These are phyloP conservation scores for Adansonia digitata DNA, from an alignment of 345 rosid genomes.

Conservation along the genomic window DNA sequence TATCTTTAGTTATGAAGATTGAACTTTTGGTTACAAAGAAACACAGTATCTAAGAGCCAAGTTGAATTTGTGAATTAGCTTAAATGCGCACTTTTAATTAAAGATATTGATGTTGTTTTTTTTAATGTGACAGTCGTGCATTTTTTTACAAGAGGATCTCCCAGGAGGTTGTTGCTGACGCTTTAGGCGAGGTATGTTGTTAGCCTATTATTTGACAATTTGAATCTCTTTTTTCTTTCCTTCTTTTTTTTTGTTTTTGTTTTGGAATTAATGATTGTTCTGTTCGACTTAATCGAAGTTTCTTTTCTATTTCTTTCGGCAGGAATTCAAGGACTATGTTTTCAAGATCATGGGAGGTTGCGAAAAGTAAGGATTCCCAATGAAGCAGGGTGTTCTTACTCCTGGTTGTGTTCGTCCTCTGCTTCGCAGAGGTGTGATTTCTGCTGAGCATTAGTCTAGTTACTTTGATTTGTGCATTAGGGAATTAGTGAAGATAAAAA, in stretches of 20 bases:
- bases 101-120: background rate
- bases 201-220: too few species aligned
- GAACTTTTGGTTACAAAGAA: background rate
- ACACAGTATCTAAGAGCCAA: background rate
- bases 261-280: too few species aligned
- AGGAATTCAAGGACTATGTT: slow-evolving; percentile 84
- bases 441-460: too few species aligned
- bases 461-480: too few species aligned
- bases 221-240: too few species aligned
- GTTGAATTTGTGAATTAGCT: background rate
- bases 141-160: slow-evolving; percentile 72
- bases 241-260: too few species aligned
- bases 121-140: slow-evolving; percentile 37
- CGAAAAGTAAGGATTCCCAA: slow-evolving; percentile 85
- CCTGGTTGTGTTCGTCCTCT: slow-evolving; percentile 80
- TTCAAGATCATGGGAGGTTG: slow-evolving; percentile 92
- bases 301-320: too few species aligned
- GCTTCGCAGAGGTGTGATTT: slow-evolving; percentile 83
- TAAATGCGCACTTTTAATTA: background rate
- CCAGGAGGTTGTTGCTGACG: slow-evolving; percentile 72
- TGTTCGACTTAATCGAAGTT: too few species aligned
- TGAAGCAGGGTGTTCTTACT: slow-evolving; percentile 87
- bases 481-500: too few species aligned
- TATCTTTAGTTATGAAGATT: too few species aligned
- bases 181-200: slow-evolving; percentile 81